A percentile compares a stretch with the other conserved stretches of the same genome.
Conservation (phyloP, 441 rosid species). For the Erodium trifolium region DNA sequence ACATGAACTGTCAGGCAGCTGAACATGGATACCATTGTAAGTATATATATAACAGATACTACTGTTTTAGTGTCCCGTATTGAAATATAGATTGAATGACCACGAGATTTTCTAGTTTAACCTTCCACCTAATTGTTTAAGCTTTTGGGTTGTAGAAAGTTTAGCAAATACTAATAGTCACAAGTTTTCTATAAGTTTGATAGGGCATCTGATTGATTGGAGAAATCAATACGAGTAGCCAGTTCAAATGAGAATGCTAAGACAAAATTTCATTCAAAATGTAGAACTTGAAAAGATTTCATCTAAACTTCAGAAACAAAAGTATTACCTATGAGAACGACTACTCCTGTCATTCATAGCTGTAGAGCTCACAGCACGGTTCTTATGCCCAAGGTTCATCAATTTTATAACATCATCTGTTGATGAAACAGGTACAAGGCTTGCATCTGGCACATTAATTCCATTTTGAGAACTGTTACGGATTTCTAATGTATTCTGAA, state of each 20-base stretch:
- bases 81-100: slow-evolving; percentile 10
- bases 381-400: slow-evolving; percentile 71
- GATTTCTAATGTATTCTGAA: slow-evolving; percentile 66
- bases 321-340: slow-evolving; percentile 73
- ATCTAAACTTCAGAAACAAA: neutral
- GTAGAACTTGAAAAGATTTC: neutral
- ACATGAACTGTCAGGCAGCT: slow-evolving; percentile 9
- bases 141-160: too few species aligned
- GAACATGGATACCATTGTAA: neutral
- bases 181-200: neutral
- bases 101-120: neutral
- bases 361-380: slow-evolving; percentile 87
- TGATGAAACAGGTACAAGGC: slow-evolving; percentile 68
- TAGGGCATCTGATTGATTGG: neutral
- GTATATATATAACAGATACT: slow-evolving; percentile 10
- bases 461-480: slow-evolving; percentile 75
- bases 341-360: slow-evolving; percentile 95
- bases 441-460: slow-evolving; percentile 93
- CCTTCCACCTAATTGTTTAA: slow-evolving; percentile 4
- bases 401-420: slow-evolving; percentile 72
- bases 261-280: neutral
- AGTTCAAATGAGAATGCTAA: neutral
- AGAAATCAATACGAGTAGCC: neutral
- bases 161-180: neutral
- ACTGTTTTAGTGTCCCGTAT: too few species aligned